A percentile compares a stretch with the other conserved stretches of the same genome.
These are phyloP conservation scores for Oryza longistaminata DNA, from an alignment of 176 grass and related monocot species.

Conservation along the genomic window DNA sequence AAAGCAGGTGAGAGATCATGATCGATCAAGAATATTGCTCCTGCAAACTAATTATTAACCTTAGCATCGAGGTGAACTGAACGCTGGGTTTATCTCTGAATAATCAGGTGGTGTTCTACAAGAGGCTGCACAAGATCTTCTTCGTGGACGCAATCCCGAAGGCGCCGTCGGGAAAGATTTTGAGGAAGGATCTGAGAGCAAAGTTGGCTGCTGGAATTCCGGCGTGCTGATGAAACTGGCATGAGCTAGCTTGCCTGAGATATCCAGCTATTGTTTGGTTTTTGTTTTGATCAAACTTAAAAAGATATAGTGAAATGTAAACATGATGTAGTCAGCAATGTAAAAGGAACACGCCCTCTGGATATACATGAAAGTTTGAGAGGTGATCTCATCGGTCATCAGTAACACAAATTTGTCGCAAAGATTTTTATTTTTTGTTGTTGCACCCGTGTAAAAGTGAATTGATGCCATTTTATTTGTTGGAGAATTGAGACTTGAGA, in stretches of 20 bases:
- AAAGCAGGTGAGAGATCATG: conserved; percentile 45
- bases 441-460: not conserved
- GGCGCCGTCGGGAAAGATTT: conserved; percentile 80
- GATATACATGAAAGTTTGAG: not conserved
- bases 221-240: conserved; percentile 5
- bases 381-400: not conserved
- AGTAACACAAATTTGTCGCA: not conserved
- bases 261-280: not conserved
- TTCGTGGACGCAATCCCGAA: conserved; percentile 73
- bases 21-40: not conserved
- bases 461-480: not conserved
- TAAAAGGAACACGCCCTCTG: not conserved
- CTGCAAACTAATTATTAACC: not conserved
- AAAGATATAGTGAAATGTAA: not conserved
- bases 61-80: not conserved
- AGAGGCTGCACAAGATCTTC: conserved; percentile 75
- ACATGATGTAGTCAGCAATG: not conserved
- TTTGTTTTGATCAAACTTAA: not conserved
- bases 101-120: conserved; percentile 82
- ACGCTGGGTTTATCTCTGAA: not conserved
- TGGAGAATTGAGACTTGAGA: not conserved
- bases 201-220: conserved; percentile 43
- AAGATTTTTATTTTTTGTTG: no score
- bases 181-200: conserved; percentile 85
- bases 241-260: not conserved